Evolutionary conservation across 2,329 filamentous ascomycete species (phyloP).

Genomic region (Stylonectria norvegica): DNA sequence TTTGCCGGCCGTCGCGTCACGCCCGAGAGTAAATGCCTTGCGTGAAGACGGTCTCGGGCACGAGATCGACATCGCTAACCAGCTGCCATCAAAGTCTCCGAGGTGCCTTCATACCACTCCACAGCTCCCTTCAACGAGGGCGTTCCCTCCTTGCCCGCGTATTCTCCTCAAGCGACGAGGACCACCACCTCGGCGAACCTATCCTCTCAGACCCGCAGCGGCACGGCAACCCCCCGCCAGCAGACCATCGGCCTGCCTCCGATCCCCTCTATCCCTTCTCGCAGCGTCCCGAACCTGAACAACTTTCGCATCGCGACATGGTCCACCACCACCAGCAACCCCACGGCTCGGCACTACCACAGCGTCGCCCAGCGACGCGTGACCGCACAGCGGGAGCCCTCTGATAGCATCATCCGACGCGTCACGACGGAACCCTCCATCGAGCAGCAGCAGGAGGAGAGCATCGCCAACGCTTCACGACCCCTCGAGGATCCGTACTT

Average conservation of each 20-base stretch:
- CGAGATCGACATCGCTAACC: slow-evolving; percentile 20
- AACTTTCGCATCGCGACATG: slow-evolving; percentile 58
- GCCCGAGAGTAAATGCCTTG: slow-evolving; percentile 8
- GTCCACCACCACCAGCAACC: slow-evolving; percentile 55
- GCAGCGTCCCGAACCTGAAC: slow-evolving; percentile 42
- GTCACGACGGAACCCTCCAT: slow-evolving; percentile 17
- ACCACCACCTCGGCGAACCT: slow-evolving; percentile 16
- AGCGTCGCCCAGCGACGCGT: slow-evolving; percentile 62
- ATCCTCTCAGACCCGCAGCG: slow-evolving; percentile 18
- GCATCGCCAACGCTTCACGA: slow-evolving; percentile 28
- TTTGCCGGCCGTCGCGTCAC: slow-evolving; percentile 1
- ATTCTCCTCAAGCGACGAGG: slow-evolving; percentile 38
- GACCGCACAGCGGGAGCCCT: slow-evolving; percentile 39
- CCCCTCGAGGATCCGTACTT: slow-evolving; percentile 65
- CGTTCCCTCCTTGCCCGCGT: slow-evolving; percentile 52
- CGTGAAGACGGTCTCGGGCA: slow-evolving; percentile 10
- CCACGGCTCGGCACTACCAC: slow-evolving; percentile 58
- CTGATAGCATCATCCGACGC: slow-evolving; percentile 25
- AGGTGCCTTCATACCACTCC: slow-evolving; percentile 63
- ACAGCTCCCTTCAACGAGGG: slow-evolving; percentile 45
- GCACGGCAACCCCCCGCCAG: slow-evolving; percentile 28
- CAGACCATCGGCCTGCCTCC: slow-evolving; percentile 49
- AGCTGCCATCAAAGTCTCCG: slow-evolving; percentile 48
- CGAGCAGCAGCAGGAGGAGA: slow-evolving; percentile 15
- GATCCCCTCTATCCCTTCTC: slow-evolving; percentile 40